Evolutionary conservation across 73 alveolate species (phyloP), one percentile per base, ranked within the genome.

Genomic region (Stentor coeruleus): DNA sequence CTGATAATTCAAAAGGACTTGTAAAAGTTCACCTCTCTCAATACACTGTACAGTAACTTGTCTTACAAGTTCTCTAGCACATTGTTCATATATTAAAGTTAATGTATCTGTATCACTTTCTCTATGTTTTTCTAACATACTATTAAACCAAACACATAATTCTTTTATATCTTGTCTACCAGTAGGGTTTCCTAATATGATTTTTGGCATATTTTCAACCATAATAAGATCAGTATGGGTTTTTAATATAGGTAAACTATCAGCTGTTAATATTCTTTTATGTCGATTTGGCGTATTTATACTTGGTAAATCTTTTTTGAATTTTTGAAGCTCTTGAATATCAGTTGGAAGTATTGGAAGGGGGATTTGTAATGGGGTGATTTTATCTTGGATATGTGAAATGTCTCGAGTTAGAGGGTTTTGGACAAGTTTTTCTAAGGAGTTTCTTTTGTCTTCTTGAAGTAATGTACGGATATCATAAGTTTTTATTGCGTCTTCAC

Each of bases 81-180:
- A 66, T 31, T 20, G n/a, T 20, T 20, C n/a, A 33, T 66, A 66
- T 14, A 66, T 66, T 66, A 31, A 26, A 66, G 11, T 66, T 66
- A 66, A 26, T 20, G n/a, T 31, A 11, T 66, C 79, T 14, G 33
- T 20, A 40, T 26, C 11, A 26, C 42, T 40, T 28, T 66, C n/a
- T 20, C 39, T 20, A 66, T 66, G 79, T 0, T 20, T 26, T 28
- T 33, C 39, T 66, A 20, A 11, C 79, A 66, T 66, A 20, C 42
- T 28, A 20, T 66, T 37, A 20, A 66, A 31, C 79, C 79, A 66
- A 1, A 11, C 33, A 11, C 79, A 20, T 66, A 66, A 33, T 20
- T 66, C 37, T 66, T 66, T 31, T 66, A 66, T 66, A 33, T 66
- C 79, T 66, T 66, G 79, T 33, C 79, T 20, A 11, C 79, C 79